Base-by-base conservation (phyloP, 345 rosid genomes). In the Gossypium longicalyx region DNA sequence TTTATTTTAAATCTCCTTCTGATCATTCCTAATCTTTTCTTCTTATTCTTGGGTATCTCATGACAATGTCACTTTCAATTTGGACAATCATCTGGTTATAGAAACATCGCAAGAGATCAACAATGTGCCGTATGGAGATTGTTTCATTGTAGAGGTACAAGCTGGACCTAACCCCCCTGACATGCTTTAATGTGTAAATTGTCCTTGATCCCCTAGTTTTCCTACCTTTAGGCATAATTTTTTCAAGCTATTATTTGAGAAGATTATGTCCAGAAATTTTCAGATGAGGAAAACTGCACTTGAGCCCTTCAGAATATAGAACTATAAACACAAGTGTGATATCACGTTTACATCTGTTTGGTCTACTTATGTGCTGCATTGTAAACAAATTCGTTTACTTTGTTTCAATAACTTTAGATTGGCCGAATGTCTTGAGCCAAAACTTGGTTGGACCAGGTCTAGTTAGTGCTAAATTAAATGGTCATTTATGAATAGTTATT, bases 91-190 rank as follows among this genome's bases (percentile, higher is more conserved):
- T 83, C 77, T 95, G 85, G 90, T 93, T 68, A 74, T 95, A 69
- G 90, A 91, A 86, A 88, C 89, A 77, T 89, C 98, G 60, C 97
- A 95, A 83, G 94, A 87, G 82, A 82, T 95, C 81, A 89, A 25
- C 56, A 96, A 95, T 34, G 96, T 93, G 29, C 97, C 93, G 48
- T 93, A 85, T 79, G 99, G 89, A 79, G 99, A 95, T 88, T 86
- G 88, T 80, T 95, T 95, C 80, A 81, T 79, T 0, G 97, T 95
- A 57, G 88, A 95, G 99, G 99, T 95, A 93, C 41, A 71, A n/a
- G 54, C 67, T 79, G 66, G 57, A 61, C 41, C 66, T 63, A 27
- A 57, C 47, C 47, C 41, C 12, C 15, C 58, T 49, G 49, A 61
- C 67, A 63, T 49, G 4, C 44, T 52, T 64, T 12, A 72, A 72